Percentiles rank a stretch among this genome's conserved stretches.
phyloP scores from a whole-genome alignment of 345 rosid genomes.

The Salix arbutifolia region DNA sequence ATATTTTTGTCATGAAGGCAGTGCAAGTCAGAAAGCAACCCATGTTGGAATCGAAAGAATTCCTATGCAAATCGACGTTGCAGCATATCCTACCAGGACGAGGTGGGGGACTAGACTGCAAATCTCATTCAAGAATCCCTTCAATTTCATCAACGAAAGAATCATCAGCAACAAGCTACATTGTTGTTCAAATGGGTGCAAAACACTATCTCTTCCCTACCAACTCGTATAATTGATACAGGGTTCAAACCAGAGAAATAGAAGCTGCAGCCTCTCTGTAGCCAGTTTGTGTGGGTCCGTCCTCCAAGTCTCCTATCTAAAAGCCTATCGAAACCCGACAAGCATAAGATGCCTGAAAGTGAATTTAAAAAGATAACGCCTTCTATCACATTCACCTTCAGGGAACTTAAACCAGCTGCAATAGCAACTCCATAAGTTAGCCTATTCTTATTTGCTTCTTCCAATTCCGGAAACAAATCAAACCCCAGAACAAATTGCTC shows the following conservation, averaged over 20 bases:
- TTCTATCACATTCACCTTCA: no score
- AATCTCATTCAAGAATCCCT: not conserved
- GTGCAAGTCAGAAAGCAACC: no score
- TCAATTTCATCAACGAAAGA: not conserved
- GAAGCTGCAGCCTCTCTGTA: not conserved
- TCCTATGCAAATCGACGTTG: no score
- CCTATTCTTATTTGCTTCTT: not conserved
- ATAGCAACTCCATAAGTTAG: not conserved
- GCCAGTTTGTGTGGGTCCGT: not conserved
- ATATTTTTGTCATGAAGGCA: no score
- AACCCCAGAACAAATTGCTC: slow-evolving; percentile 65
- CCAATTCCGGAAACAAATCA: not conserved
- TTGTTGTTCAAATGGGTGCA: not conserved
- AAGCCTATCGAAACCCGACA: not conserved
- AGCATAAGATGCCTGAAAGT: not conserved
- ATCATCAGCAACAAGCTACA: not conserved
- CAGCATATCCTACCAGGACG: no score
- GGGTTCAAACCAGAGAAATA: not conserved
- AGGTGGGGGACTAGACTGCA: no score
- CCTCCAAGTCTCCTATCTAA: not conserved
- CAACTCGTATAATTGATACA: not conserved
- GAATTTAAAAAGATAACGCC: no score
- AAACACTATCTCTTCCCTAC: not conserved
- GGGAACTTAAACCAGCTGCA: no score
- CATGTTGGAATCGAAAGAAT: no score